A percentile compares a stretch with the other conserved stretches of the same genome.
Conservation (phyloP, 1,139 yeast species). For the Magnusiomyces paraingens region DNA sequence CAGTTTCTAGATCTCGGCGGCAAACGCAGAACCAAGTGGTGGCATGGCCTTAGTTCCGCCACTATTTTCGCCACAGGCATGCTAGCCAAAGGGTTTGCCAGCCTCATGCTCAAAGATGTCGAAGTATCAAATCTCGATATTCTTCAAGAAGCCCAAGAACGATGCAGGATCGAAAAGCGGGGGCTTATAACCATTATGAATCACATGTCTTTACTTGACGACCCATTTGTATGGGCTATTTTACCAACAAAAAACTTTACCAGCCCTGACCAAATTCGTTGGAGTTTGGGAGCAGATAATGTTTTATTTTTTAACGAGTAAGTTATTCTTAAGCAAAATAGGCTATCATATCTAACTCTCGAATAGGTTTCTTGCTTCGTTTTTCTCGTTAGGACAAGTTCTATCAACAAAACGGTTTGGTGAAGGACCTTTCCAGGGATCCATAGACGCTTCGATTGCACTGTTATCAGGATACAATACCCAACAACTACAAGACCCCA, state of each 20-base stretch:
- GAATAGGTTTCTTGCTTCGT: conserved; percentile 25
- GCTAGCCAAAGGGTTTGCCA: conserved; percentile 56
- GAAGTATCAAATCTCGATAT: conserved; percentile 54
- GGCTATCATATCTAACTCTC: not conserved
- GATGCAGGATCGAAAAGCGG: conserved; percentile 60
- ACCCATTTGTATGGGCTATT: conserved; percentile 85
- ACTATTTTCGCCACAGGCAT: conserved; percentile 65
- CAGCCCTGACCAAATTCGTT: conserved; percentile 64
- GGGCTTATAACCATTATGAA: conserved; percentile 87
- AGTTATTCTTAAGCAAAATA: conserved; percentile 17
- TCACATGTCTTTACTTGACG: conserved; percentile 92
- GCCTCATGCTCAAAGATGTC: conserved; percentile 52
- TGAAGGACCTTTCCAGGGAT: conserved; percentile 85
- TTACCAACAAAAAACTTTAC: conserved; percentile 58
- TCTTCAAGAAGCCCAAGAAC: conserved; percentile 54
- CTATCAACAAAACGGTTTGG: conserved; percentile 85
- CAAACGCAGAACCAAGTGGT: conserved; percentile 37
- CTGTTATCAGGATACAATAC: conserved; percentile 48
- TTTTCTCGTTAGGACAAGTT: conserved; percentile 84
- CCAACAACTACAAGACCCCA: conserved; percentile 18
- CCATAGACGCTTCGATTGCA: conserved; percentile 83
- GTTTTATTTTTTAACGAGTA: conserved; percentile 62
- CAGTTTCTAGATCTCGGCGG: conserved; percentile 65
- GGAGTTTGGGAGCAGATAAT: conserved; percentile 94
- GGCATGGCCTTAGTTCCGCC: conserved; percentile 65